phyloP scores from a whole-genome alignment of 2,329 filamentous ascomycete species.

The Beauveria pseudobassiana region DNA sequence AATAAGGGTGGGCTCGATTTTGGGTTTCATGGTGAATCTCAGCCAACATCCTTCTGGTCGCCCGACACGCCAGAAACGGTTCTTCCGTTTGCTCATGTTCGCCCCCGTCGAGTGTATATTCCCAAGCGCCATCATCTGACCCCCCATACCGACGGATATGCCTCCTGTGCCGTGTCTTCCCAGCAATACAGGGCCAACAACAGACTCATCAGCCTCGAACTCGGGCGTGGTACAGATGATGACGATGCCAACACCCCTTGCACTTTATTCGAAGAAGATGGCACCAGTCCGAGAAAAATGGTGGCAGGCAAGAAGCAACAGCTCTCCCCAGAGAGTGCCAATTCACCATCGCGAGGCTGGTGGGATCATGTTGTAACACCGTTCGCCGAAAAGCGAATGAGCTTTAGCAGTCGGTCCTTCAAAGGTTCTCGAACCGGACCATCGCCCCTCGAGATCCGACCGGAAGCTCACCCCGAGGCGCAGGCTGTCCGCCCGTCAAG shows the following conservation, averaged over 20 bases:
- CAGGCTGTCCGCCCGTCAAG: not conserved
- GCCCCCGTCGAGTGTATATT: slow-evolving; percentile 55
- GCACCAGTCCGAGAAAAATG: slow-evolving; percentile 34
- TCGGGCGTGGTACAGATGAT: slow-evolving; percentile 12
- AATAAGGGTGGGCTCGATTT: not conserved
- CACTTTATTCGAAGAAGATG: slow-evolving; percentile 66
- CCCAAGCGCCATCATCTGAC: slow-evolving; percentile 39
- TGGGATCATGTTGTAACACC: slow-evolving; percentile 72
- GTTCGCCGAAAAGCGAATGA: slow-evolving; percentile 43
- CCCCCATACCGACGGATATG: slow-evolving; percentile 26
- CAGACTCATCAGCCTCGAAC: slow-evolving; percentile 29
- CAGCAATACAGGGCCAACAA: slow-evolving; percentile 27
- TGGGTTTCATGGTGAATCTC: slow-evolving; percentile 19
- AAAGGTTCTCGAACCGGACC: slow-evolving; percentile 9
- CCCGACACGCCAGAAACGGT: slow-evolving; percentile 50
- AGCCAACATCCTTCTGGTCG: slow-evolving; percentile 49
- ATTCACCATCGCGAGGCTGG: slow-evolving; percentile 60
- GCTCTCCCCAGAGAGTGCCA: slow-evolving; percentile 40
- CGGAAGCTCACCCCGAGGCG: slow-evolving; percentile 12
- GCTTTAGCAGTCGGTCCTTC: slow-evolving; percentile 34
- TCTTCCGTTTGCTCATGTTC: slow-evolving; percentile 32
- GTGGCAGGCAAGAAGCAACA: slow-evolving; percentile 29
- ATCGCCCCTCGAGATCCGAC: not conserved
- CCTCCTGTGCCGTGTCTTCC: slow-evolving; percentile 56
- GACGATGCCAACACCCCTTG: slow-evolving; percentile 49